Evolutionary conservation across 2,329 filamentous ascomycete species (phyloP).

Genomic region (Cadophora sp.): DNA sequence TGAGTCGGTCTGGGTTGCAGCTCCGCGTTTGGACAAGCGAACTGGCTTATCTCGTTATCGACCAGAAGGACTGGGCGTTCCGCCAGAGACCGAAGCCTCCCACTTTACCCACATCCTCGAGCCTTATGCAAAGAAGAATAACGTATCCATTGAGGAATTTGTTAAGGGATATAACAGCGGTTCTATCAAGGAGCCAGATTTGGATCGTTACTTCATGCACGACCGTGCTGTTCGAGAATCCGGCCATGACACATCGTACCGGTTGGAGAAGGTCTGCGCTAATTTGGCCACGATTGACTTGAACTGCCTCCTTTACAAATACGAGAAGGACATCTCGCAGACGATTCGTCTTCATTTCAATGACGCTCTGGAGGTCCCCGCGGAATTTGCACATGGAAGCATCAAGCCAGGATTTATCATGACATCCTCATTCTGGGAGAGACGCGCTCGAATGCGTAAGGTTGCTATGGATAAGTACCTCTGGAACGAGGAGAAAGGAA

Average conservation of each 20-base stretch:
- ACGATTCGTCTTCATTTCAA: constrained; percentile 85
- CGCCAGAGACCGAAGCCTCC: constrained; percentile 61
- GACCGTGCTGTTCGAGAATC: constrained; percentile 96
- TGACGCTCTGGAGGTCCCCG: constrained; percentile 82
- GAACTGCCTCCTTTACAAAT: constrained; percentile 95
- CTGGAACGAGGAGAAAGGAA: constrained; percentile 90
- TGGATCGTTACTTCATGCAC: constrained; percentile 95
- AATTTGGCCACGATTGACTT: constrained; percentile 93
- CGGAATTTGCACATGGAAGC: constrained; percentile 77
- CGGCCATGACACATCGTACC: constrained; percentile 95
- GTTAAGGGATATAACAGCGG: constrained; percentile 86
- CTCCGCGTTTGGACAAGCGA: constrained; percentile 54
- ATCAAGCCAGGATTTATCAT: constrained; percentile 74
- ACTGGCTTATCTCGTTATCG: constrained; percentile 60
- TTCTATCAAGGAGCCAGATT: constrained; percentile 78
- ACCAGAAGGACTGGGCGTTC: constrained; percentile 58
- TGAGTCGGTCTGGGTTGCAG: constrained; percentile 43
- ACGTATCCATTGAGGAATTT: constrained; percentile 83
- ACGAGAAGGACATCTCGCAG: constrained; percentile 90
- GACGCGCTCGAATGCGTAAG: constrained; percentile 84
- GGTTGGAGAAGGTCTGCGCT: constrained; percentile 85
- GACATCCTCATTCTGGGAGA: constrained; percentile 88
- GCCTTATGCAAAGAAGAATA: constrained; percentile 60
- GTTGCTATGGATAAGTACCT: constrained; percentile 88
- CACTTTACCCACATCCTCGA: constrained; percentile 56